Percentiles rank a stretch among this genome's conserved stretches.
phyloP scores from a whole-genome alignment of 1,139 yeast genomes.

The Scheffersomyces segobiensis region DNA sequence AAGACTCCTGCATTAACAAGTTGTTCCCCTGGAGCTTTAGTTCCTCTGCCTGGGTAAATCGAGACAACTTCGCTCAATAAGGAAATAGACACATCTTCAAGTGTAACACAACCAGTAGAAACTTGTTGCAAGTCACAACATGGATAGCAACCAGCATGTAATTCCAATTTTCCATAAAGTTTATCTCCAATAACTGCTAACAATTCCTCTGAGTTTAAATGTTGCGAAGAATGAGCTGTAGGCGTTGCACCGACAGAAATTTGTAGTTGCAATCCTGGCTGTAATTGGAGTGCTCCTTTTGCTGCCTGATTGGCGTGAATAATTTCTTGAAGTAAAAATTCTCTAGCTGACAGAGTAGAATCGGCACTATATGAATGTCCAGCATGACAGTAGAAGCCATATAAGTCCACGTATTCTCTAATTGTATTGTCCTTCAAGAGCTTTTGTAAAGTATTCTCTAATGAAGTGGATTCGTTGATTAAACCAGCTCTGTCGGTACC shows the following conservation, averaged over 20 bases:
- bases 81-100: conserved; percentile 51
- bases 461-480: conserved; percentile 25
- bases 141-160: conserved; percentile 83
- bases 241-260: conserved; percentile 82
- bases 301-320: conserved; percentile 58
- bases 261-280: conserved; percentile 30
- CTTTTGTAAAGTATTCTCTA: conserved; percentile 28
- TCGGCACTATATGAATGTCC: conserved; percentile 69
- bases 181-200: conserved; percentile 21
- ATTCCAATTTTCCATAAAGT: conserved; percentile 55
- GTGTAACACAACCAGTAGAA: conserved; percentile 58
- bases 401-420: conserved; percentile 37
- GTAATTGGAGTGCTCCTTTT: conserved; percentile 29
- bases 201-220: conserved; percentile 22
- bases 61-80: conserved; percentile 68
- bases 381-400: conserved; percentile 78
- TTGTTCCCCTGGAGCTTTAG: conserved; percentile 54
- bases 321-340: conserved; percentile 54
- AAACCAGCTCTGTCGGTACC: conserved; percentile 71
- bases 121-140: conserved; percentile 76
- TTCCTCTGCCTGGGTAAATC: conserved; percentile 53
- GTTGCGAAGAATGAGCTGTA: conserved; percentile 64
- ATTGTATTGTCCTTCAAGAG: conserved; percentile 22
- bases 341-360: conserved; percentile 47
- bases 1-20: conserved; percentile 74